A percentile compares a stretch with the other conserved stretches of the same genome.
Evolutionary conservation across 208 protist species (phyloP).

Genomic region (Crithidia acanthocephali): DNA sequence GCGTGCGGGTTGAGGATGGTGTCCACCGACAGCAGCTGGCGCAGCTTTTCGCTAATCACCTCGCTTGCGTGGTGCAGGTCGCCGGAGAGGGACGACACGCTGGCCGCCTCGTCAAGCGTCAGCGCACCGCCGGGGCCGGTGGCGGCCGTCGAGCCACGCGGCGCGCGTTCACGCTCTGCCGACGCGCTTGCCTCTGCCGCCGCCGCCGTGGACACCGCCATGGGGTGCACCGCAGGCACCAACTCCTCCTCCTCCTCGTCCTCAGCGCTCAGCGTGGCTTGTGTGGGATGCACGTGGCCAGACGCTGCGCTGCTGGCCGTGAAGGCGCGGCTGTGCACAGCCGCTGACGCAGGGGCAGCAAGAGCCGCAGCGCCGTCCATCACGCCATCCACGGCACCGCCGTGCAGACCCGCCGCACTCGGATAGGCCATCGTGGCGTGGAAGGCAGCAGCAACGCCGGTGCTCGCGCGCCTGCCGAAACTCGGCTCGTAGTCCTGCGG

Average conservation of each 20-base stretch:
- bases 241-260: slow-evolving; percentile 49
- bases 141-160: slow-evolving; percentile 5
- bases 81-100: slow-evolving; percentile 32
- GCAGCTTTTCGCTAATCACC: slow-evolving; percentile 37
- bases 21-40: slow-evolving; percentile 47
- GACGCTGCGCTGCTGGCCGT: neutral
- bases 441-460: neutral
- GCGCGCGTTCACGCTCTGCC: slow-evolving; percentile 14
- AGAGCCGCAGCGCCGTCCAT: no score
- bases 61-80: slow-evolving; percentile 48
- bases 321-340: no score
- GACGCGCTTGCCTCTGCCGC: slow-evolving; percentile 7
- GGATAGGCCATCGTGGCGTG: neutral
- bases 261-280: neutral
- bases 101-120: slow-evolving; percentile 13
- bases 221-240: slow-evolving; percentile 19
- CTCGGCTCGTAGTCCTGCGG: slow-evolving; percentile 48
- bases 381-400: no score
- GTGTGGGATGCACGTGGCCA: neutral
- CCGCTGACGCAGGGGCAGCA: no score
- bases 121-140: neutral
- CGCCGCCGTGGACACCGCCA: slow-evolving; percentile 15
- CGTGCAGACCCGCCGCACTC: neutral
- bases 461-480: slow-evolving; percentile 3
- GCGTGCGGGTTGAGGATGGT: slow-evolving; percentile 43